Evolutionary conservation across 371 early-diverging fungal species (phyloP).

Genomic region (Vavraia culicis): DNA sequence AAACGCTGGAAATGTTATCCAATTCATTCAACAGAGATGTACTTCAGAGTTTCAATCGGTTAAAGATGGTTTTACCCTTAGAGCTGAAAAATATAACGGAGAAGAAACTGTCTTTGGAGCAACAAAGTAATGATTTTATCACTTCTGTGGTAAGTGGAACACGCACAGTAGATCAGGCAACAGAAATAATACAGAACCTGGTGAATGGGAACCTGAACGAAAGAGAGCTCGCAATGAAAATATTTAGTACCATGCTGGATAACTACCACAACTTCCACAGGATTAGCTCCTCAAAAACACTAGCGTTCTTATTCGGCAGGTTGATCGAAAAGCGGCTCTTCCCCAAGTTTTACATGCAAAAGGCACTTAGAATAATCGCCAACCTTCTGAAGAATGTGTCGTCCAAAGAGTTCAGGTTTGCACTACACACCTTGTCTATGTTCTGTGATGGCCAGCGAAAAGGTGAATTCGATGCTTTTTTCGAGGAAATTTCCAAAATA

Average conservation of each 20-base stretch:
- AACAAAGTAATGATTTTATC: constrained; percentile 28
- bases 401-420: too few relatives aligned
- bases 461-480: too few relatives aligned
- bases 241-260: constrained; percentile 28
- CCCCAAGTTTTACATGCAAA: constrained; percentile 17
- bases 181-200: constrained; percentile 11
- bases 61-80: too few relatives aligned
- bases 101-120: constrained; percentile 1
- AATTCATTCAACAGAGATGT: too few relatives aligned
- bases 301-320: constrained; percentile 30
- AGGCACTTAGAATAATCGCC: not conserved
- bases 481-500: too few relatives aligned
- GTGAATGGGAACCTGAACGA: constrained; percentile 7
- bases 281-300: constrained; percentile 18
- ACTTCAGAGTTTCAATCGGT: too few relatives aligned
- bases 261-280: constrained; percentile 24
- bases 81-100: too few relatives aligned
- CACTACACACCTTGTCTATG: too few relatives aligned
- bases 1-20: too few relatives aligned
- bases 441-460: too few relatives aligned
- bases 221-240: constrained; percentile 19
- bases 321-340: constrained; percentile 29
- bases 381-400: not conserved
- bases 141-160: constrained; percentile 27
- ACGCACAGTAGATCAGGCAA: constrained; percentile 4